Conservation (phyloP, 768 basidiomycete species). For the Pilatotrama ljubarskyi region DNA sequence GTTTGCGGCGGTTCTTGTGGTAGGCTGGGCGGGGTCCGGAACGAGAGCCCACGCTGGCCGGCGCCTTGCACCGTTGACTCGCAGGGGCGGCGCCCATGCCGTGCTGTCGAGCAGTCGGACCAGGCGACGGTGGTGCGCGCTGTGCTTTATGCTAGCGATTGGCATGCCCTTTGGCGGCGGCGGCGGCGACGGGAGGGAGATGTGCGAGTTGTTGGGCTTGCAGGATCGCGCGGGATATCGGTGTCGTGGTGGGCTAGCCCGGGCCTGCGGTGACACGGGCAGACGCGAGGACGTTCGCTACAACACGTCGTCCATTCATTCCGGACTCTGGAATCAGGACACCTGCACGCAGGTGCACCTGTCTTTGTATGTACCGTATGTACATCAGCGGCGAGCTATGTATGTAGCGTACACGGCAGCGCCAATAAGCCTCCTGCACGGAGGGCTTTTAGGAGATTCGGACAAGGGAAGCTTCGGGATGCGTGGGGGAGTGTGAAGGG, state of each 20-base stretch:
- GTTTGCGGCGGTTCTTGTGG: neutral
- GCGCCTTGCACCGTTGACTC: too few relatives aligned
- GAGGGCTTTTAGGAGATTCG: conserved; percentile 17
- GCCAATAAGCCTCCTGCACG: conserved; percentile 13
- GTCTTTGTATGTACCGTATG: conserved; percentile 4
- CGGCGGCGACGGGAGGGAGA: neutral
- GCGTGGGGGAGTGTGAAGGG: neutral
- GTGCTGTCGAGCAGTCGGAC: too few relatives aligned
- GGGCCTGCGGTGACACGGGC: neutral
- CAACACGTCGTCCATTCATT: conserved; percentile 5
- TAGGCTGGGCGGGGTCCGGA: neutral
- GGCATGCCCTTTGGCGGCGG: neutral
- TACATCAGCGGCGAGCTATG: conserved; percentile 9
- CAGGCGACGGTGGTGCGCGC: too few relatives aligned
- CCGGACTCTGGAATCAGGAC: neutral
- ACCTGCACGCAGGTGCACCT: neutral
- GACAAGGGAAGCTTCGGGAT: neutral
- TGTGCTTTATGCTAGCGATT: too few relatives aligned
- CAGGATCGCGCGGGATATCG: too few relatives aligned
- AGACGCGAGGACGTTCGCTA: neutral
- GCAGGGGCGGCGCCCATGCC: too few relatives aligned
- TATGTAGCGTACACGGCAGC: conserved; percentile 14
- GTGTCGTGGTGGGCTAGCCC: neutral
- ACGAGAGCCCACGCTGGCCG: too few relatives aligned
- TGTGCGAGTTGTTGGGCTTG: neutral